Evolutionary conservation across 345 rosid genomes (phyloP).

Genomic region (Geranium rotundifolium): DNA sequence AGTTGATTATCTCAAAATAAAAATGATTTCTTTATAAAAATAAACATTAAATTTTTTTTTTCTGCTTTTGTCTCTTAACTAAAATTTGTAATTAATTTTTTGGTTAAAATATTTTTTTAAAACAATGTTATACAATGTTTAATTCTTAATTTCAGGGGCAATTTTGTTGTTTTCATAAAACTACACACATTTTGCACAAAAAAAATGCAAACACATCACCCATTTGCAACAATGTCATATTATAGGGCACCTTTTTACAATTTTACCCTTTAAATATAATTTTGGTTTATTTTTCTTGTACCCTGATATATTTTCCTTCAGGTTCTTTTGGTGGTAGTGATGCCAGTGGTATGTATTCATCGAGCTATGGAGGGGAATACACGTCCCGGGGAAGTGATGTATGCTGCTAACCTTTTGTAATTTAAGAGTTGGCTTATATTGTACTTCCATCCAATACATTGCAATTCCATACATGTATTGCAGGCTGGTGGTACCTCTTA

Average conservation of each 20-base stretch:
- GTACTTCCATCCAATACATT: background rate
- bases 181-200: too few relatives aligned
- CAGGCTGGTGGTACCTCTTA: constrained; percentile 91
- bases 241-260: too few relatives aligned
- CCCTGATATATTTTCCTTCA: constrained; percentile 20
- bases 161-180: background rate
- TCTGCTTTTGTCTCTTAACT: too few relatives aligned
- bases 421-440: background rate
- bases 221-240: too few relatives aligned
- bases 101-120: too few relatives aligned
- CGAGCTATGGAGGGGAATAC: constrained; percentile 66
- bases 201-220: too few relatives aligned
- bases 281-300: background rate
- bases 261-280: background rate
- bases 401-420: constrained; percentile 13
- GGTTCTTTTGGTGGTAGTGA: constrained; percentile 72
- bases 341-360: constrained; percentile 67
- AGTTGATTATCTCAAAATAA: constrained; percentile 10
- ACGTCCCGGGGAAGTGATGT: constrained; percentile 70
- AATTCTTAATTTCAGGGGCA: background rate
- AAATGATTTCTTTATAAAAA: background rate
- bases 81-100: too few relatives aligned
- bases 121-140: constrained; percentile 1
- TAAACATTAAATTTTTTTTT: too few relatives aligned
- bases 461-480: constrained; percentile 5